These are phyloP conservation scores for Madurella fahalii DNA, from an alignment of 2,329 filamentous ascomycete genomes.

Conservation along the genomic window DNA sequence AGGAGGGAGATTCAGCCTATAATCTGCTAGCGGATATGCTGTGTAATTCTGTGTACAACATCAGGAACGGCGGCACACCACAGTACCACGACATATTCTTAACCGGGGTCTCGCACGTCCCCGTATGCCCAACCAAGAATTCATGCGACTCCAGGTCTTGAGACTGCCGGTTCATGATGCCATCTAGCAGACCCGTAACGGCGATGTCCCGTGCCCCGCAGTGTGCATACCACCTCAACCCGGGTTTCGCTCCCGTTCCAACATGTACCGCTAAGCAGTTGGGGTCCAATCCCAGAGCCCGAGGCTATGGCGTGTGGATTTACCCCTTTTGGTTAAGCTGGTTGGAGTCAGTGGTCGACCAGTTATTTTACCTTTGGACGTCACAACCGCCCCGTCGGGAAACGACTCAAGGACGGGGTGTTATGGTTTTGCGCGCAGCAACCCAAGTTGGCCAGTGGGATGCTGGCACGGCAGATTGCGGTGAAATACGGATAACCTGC, in stretches of 20 bases:
- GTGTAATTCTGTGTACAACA: background rate
- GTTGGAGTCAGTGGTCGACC: background rate
- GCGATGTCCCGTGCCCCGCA: conserved; percentile 18
- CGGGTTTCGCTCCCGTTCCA: conserved; percentile 4
- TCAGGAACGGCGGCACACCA: background rate
- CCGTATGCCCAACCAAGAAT: no score
- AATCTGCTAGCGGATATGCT: conserved; percentile 1
- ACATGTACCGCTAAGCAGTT: no score
- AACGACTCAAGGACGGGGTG: background rate
- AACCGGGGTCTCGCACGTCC: no score
- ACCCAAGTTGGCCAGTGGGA: conserved; percentile 4
- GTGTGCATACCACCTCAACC: conserved; percentile 1
- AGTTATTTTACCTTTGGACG: background rate
- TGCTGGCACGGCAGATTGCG: conserved; percentile 10
- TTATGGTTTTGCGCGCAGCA: conserved; percentile 2
- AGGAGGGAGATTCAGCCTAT: conserved; percentile 19
- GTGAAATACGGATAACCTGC: no score
- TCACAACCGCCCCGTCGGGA: conserved; percentile 7
- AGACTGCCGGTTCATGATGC: no score
- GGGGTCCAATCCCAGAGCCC: background rate
- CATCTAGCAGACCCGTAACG: background rate
- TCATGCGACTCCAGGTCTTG: no score
- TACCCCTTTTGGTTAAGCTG: background rate
- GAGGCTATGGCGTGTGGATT: background rate
- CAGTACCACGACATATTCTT: no score